Conservation (phyloP, 169 alveolate genomes). For the Babesia bovis region DNA sequence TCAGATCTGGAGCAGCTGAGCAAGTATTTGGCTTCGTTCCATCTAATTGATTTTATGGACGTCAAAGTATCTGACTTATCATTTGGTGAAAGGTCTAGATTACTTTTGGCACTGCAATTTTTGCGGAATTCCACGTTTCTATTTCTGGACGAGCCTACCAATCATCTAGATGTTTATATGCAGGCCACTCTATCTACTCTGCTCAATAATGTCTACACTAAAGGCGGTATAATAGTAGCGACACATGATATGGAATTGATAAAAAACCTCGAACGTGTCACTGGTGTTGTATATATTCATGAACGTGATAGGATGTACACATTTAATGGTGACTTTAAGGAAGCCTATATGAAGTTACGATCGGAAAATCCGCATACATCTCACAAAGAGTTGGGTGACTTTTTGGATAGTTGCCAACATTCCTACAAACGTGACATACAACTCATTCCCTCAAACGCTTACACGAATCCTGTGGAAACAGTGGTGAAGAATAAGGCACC, state of each 20-base stretch:
- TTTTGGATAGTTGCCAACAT: conserved; percentile 18
- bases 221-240: conserved; percentile 71
- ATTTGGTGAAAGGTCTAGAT: conserved; percentile 75
- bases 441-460: background rate
- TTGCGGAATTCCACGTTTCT: conserved; percentile 71
- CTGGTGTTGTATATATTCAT: conserved; percentile 57
- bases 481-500: background rate
- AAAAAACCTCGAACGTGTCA: conserved; percentile 59
- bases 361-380: conserved; percentile 12
- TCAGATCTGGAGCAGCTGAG: conserved; percentile 35
- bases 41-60: conserved; percentile 59
- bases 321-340: conserved; percentile 65
- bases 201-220: conserved; percentile 65
- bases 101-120: conserved; percentile 67
- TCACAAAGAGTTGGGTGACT: conserved; percentile 8
- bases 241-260: conserved; percentile 76
- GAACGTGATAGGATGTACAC: conserved; percentile 63
- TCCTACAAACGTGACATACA: background rate
- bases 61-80: conserved; percentile 54
- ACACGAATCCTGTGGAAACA: background rate
- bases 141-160: conserved; percentile 74
- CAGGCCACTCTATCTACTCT: conserved; percentile 50
- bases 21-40: conserved; percentile 65
- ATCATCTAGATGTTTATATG: conserved; percentile 74
- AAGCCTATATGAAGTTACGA: conserved; percentile 14